Percentiles rank a stretch among this genome's conserved stretches.
phyloP scores from a whole-genome alignment of 2,329 filamentous ascomycete species.

The Biscogniauxia sp. region DNA sequence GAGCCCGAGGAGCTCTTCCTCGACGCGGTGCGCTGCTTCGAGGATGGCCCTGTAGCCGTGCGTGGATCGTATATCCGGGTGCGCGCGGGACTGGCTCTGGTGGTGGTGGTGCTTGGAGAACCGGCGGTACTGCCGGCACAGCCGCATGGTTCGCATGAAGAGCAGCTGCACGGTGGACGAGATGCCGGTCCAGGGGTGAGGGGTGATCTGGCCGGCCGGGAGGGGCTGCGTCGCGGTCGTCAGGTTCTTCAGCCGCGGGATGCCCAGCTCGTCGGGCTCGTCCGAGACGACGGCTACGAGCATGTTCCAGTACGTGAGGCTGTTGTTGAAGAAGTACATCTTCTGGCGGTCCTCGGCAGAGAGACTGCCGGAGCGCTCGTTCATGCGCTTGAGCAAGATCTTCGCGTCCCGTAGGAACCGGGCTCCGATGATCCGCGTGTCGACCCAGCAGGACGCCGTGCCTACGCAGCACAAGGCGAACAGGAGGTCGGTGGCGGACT shows the following conservation, averaged over 20 bases:
- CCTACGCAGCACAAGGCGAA: neutral
- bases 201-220: neutral
- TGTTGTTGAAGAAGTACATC: neutral
- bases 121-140: neutral
- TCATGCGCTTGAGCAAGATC: neutral
- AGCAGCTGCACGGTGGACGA: neutral
- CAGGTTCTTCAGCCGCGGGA: neutral
- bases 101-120: neutral
- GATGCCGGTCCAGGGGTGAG: neutral
- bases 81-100: no score
- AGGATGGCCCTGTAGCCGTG: neutral
- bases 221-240: neutral
- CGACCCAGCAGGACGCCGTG: neutral
- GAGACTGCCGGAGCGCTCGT: neutral
- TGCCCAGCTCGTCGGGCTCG: neutral
- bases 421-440: neutral
- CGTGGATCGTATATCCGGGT: neutral
- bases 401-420: neutral
- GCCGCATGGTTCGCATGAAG: neutral
- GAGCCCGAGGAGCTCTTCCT: neutral
- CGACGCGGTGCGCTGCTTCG: neutral
- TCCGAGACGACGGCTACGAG: neutral
- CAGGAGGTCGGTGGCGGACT: neutral
- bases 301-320: neutral
- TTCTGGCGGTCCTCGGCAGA: neutral